Evolutionary conservation across 2,329 filamentous ascomycete species (phyloP).

Genomic region (Phialophora chinensis): DNA sequence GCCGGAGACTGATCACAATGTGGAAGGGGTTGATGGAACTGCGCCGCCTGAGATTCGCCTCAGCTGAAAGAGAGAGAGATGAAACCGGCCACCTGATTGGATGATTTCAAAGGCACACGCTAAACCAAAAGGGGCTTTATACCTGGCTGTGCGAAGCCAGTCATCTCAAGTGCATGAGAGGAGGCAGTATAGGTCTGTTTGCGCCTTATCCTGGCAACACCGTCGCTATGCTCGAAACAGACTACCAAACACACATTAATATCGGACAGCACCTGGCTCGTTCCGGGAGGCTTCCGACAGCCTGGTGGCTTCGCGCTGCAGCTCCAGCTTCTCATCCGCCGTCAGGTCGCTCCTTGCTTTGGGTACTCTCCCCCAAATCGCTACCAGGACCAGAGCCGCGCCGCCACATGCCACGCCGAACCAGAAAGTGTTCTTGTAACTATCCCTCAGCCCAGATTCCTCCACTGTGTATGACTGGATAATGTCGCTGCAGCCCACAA

Average conservation of each 20-base stretch:
- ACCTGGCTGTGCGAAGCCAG: neutral
- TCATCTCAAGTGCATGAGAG: neutral
- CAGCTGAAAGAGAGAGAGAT: neutral
- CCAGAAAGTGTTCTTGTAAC: slow-evolving; percentile 64
- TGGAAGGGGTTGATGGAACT: neutral
- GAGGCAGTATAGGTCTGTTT: neutral
- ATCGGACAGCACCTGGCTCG: neutral
- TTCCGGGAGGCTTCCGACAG: slow-evolving; percentile 15
- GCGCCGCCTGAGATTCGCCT: neutral
- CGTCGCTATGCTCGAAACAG: neutral
- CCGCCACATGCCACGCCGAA: slow-evolving; percentile 64
- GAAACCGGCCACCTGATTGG: neutral
- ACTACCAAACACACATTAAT: neutral
- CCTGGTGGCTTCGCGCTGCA: slow-evolving; percentile 36
- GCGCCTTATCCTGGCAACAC: neutral
- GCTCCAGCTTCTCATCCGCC: slow-evolving; percentile 58
- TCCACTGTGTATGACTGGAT: slow-evolving; percentile 56
- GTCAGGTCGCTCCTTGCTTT: slow-evolving; percentile 64
- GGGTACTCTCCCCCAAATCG: slow-evolving; percentile 60
- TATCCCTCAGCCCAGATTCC: slow-evolving; percentile 51
- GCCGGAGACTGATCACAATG: neutral
- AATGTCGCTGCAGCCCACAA: slow-evolving; percentile 73
- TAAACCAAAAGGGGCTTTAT: neutral
- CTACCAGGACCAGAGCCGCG: slow-evolving; percentile 59
- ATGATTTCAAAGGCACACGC: neutral